Evolutionary conservation across 1,139 yeast species (phyloP), one percentile per base, ranked within the genome.

Genomic region (Yamadazyma spencermartinsiae): DNA sequence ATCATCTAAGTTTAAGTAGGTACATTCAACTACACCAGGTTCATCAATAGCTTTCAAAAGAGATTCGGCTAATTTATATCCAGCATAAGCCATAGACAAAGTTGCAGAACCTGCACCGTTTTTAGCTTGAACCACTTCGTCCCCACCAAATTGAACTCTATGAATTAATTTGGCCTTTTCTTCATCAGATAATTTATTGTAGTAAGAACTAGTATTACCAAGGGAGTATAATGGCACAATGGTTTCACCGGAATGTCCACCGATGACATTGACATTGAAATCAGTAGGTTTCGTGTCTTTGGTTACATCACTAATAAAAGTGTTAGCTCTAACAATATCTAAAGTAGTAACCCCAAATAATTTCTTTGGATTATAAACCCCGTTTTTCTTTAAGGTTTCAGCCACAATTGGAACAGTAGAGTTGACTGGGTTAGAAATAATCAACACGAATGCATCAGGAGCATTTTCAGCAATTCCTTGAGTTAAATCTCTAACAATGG

Each of bases 71-170:
- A 89, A 87, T 68, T 85, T 82, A 61, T 94, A 94, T 72, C 97
- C 98, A 42, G 98, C 98, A 65, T 85, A 90, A 49, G 98, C 98
- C 98, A 92, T 92, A 44, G 98, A 90, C 62, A 92, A 78, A 50
- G 98, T 92, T 58, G 98, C 98, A 42, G 97, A 89, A 62, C 98
- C 98, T 55, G 96, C 96, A 71, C 98, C 98, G 60, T 86, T 82
- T 81, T 92, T 92, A 58, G 98, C 98, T 76, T 90, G 82, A 63
- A 92, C 98, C 54, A 92, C 98, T 74, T 90, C 98, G 63, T 90
- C 98, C 76, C 98, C 98, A 68, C 97, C 98, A 58, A 89, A 90
- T 74, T 90, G 98, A 61, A 90, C 92, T 75, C 98, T 84, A 79
- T 88, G 79, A 65, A 88, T 79, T 63, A 90, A 78, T 44, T 80